Percentiles rank a stretch among this genome's conserved stretches.
Evolutionary conservation across 805 yeast species (phyloP).

Genomic region (Wickerhamomyces tratensis): DNA sequence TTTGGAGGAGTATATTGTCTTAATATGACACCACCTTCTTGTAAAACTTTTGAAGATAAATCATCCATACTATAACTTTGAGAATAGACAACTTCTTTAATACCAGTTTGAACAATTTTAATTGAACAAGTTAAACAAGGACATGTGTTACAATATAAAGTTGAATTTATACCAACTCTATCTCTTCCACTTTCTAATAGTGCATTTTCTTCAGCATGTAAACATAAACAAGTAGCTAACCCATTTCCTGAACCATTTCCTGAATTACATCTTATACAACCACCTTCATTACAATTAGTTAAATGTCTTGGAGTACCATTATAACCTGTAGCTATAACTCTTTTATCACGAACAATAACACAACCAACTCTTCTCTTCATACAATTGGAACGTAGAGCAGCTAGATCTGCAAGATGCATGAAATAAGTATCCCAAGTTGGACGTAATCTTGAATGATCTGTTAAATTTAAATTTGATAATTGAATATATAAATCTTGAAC

Average conservation of each 20-base stretch:
- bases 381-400: constrained; percentile 88
- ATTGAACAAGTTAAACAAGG: constrained; percentile 96
- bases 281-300: constrained; percentile 89
- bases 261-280: constrained; percentile 81
- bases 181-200: constrained; percentile 89
- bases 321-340: constrained; percentile 94
- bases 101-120: constrained; percentile 89
- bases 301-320: constrained; percentile 94
- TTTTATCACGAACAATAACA: constrained; percentile 74
- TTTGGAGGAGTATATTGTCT: constrained; percentile 41
- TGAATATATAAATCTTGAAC: constrained; percentile 26
- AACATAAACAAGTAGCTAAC: constrained; percentile 78
- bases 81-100: constrained; percentile 85
- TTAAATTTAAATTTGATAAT: constrained; percentile 31
- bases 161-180: constrained; percentile 54
- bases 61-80: constrained; percentile 90
- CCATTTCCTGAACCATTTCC: constrained; percentile 54
- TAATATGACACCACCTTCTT: constrained; percentile 61
- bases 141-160: constrained; percentile 89
- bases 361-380: constrained; percentile 98
- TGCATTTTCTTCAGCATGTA: constrained; percentile 98
- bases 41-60: constrained; percentile 59
- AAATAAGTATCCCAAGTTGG: constrained; percentile 97
- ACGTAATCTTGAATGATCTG: constrained; percentile 53
- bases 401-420: constrained; percentile 87